A percentile compares a stretch with the other conserved stretches of the same genome.
Conservation (phyloP, 352 stramenopile genomes). For the Phytophthora rubi region DNA sequence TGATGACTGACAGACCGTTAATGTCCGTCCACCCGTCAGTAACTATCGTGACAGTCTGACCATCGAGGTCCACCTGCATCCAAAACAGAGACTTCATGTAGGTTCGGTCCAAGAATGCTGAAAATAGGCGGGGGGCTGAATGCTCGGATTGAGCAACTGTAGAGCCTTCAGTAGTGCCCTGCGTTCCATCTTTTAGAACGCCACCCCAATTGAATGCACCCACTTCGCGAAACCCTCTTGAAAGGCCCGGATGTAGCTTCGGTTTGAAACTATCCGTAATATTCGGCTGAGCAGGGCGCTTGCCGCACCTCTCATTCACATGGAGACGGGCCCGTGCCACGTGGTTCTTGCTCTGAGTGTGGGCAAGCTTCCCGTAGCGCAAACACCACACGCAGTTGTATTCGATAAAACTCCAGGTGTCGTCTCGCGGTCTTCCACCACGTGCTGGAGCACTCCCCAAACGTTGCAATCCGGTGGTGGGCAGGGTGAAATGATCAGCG, state of each 20-base stretch:
- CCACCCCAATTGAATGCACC: not conserved
- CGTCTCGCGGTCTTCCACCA: not conserved
- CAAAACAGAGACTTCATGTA: no score
- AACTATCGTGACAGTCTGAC: no score
- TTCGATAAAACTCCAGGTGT: not conserved
- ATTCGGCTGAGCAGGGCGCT: not conserved
- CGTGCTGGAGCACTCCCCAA: not conserved
- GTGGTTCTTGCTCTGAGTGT: not conserved
- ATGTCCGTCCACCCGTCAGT: not conserved
- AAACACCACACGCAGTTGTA: not conserved
- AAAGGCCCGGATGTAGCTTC: not conserved
- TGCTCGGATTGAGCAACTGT: no score
- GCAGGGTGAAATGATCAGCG: not conserved
- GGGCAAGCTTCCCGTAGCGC: not conserved
- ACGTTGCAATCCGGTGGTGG: not conserved
- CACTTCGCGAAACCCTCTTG: not conserved
- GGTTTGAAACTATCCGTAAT: not conserved
- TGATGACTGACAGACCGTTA: not conserved
- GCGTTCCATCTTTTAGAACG: not conserved
- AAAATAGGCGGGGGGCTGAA: no score
- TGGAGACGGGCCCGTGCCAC: not conserved
- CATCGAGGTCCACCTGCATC: no score
- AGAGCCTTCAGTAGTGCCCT: no score
- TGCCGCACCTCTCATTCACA: not conserved
- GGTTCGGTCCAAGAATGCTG: no score